Evolutionary conservation across 116 monocot species (phyloP).

Genomic region (Posidonia oceanica): DNA sequence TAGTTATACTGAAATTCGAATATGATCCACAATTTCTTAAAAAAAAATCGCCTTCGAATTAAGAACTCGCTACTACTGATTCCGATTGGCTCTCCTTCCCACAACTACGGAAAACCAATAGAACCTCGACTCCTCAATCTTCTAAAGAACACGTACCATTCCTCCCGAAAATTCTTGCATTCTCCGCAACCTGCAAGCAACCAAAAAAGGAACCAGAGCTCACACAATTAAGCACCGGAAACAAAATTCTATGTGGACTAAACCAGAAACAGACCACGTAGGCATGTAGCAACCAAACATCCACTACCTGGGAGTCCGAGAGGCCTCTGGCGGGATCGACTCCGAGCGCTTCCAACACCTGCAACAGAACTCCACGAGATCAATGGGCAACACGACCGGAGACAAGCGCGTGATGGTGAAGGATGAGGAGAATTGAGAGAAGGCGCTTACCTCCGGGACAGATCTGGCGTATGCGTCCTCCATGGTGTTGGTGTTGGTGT

Average conservation of each 20-base stretch:
- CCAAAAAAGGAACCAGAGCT: background rate
- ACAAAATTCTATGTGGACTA: background rate
- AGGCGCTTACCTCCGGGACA: slow-evolving; percentile 45
- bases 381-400: no score
- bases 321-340: slow-evolving; percentile 89
- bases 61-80: background rate
- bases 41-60: background rate
- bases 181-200: slow-evolving; percentile 45
- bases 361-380: background rate
- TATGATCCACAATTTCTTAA: no score
- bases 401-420: no score
- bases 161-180: slow-evolving; percentile 60
- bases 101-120: background rate
- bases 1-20: background rate
- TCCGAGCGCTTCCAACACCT: slow-evolving; percentile 79
- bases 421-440: background rate
- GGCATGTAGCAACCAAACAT: no score
- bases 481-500: slow-evolving; percentile 21
- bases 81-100: background rate
- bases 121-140: background rate
- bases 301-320: slow-evolving; percentile 58
- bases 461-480: slow-evolving; percentile 92
- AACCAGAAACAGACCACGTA: no score
- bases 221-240: background rate
- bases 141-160: slow-evolving; percentile 43